These are phyloP conservation scores for Chimonanthus praecox DNA, from an alignment of 164 flowering plant species.

Conservation along the genomic window DNA sequence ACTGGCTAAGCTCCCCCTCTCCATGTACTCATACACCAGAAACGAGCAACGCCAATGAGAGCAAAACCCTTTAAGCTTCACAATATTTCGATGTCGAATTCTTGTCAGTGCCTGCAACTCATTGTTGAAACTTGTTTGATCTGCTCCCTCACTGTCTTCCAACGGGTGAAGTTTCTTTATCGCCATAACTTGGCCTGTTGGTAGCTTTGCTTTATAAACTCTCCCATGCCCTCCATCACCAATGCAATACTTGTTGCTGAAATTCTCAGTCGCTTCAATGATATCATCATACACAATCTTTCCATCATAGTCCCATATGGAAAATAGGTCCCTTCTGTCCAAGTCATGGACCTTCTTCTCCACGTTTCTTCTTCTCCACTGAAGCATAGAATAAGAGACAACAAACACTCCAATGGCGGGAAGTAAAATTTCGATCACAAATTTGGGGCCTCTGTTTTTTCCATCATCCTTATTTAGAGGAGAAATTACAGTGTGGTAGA, in stretches of 20 bases:
- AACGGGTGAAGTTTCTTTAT: no score
- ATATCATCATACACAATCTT: neutral
- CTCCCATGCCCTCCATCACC: slow-evolving; percentile 16
- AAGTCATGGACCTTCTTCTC: neutral
- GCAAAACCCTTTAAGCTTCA: slow-evolving; percentile 54
- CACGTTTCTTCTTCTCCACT: neutral
- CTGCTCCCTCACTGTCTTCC: no score
- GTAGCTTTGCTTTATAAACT: no score
- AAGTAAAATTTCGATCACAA: neutral
- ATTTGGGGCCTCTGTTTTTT: neutral
- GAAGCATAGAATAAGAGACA: neutral
- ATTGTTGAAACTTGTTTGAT: no score
- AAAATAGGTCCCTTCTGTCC: slow-evolving; percentile 11
- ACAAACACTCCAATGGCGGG: neutral
- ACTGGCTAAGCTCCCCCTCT: no score
- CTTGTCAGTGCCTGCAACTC: slow-evolving; percentile 49
- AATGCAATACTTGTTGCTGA: slow-evolving; percentile 10
- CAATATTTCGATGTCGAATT: neutral
- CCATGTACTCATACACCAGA: no score
- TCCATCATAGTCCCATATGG: slow-evolving; percentile 16
- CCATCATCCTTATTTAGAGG: neutral
- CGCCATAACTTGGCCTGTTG: no score
- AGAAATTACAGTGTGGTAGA: slow-evolving; percentile 1
- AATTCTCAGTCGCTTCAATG: slow-evolving; percentile 7
- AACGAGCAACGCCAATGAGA: slow-evolving; percentile 16